These are phyloP conservation scores for Laetiporus sulphureus DNA, from an alignment of 1,284 basidiomycete species.

Conservation along the genomic window DNA sequence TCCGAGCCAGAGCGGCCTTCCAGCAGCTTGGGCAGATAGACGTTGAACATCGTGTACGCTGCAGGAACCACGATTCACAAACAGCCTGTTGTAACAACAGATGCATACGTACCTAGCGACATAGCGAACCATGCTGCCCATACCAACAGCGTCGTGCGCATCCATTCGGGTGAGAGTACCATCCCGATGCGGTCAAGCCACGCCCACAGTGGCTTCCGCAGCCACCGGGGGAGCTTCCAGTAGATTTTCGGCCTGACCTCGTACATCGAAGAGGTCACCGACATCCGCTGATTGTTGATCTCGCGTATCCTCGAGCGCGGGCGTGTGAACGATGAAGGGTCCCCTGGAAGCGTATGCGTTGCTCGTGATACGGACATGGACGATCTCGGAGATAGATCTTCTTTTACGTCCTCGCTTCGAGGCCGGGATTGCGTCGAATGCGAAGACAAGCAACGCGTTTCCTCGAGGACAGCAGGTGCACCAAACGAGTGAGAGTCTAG, in stretches of 20 bases:
- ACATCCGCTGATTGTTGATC: conserved; percentile 12
- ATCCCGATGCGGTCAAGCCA: conserved; percentile 71
- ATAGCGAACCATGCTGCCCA: conserved; percentile 82
- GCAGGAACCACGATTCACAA: conserved; percentile 5
- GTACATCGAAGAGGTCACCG: conserved; percentile 32
- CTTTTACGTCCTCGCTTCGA: conserved; percentile 2
- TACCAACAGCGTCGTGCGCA: conserved; percentile 75
- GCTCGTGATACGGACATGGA: not conserved
- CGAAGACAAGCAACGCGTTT: not conserved
- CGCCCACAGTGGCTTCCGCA: conserved; percentile 46
- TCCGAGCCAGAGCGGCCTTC: conserved; percentile 44
- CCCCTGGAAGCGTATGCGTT: not conserved
- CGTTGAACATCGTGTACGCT: conserved; percentile 97
- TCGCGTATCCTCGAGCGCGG: conserved; percentile 4
- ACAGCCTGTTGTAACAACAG: conserved; percentile 3
- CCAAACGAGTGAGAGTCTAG: conserved; percentile 30
- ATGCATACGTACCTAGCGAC: conserved; percentile 58
- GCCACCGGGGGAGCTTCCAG: conserved; percentile 36
- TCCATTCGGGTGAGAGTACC: conserved; percentile 81
- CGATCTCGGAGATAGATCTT: not conserved
- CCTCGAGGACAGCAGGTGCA: conserved; percentile 16
- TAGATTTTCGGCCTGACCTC: conserved; percentile 33
- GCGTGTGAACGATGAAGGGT: conserved; percentile 2
- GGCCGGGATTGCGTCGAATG: not conserved
- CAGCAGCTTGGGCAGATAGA: conserved; percentile 87